Evolutionary conservation across 164 flowering plant genomes (phyloP).

Genomic region (Vitis riparia): DNA sequence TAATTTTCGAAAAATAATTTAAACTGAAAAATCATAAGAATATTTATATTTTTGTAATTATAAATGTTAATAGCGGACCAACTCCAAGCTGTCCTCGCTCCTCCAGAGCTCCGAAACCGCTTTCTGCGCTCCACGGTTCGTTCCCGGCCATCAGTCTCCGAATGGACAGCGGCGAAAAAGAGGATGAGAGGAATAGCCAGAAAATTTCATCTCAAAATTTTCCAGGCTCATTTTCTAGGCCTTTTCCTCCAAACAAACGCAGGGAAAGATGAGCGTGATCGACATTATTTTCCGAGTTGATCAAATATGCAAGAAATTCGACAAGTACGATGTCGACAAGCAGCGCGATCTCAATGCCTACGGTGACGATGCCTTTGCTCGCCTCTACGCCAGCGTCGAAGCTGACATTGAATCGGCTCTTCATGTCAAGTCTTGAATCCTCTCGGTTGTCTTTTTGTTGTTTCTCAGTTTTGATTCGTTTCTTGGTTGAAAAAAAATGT

Average conservation of each 20-base stretch:
- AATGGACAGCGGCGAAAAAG: conserved; percentile 2
- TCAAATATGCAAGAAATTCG: conserved; percentile 55
- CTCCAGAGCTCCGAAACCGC: background rate
- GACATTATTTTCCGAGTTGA: conserved; percentile 52
- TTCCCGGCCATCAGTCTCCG: conserved; percentile 2
- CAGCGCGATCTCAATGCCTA: conserved; percentile 39
- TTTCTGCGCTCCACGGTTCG: conserved; percentile 14
- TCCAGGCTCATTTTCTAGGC: background rate
- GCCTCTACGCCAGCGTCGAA: conserved; percentile 46
- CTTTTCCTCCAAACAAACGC: background rate
- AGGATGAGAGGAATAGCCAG: background rate
- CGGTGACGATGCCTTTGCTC: conserved; percentile 52
- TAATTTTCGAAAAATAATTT: too few relatives aligned
- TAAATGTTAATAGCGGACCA: background rate
- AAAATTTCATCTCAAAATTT: background rate
- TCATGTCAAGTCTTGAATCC: conserved; percentile 22
- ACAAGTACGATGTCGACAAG: conserved; percentile 58
- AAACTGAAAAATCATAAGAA: too few relatives aligned
- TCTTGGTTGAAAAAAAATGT: background rate
- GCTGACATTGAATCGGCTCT: conserved; percentile 43
- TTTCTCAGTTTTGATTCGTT: background rate
- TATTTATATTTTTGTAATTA: too few relatives aligned
- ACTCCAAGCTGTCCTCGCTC: background rate
- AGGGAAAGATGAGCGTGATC: conserved; percentile 38
- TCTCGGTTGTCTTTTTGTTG: background rate